These are phyloP conservation scores for Mortierella sp. DNA, from an alignment of 371 early-diverging fungal genomes.

Conservation along the genomic window DNA sequence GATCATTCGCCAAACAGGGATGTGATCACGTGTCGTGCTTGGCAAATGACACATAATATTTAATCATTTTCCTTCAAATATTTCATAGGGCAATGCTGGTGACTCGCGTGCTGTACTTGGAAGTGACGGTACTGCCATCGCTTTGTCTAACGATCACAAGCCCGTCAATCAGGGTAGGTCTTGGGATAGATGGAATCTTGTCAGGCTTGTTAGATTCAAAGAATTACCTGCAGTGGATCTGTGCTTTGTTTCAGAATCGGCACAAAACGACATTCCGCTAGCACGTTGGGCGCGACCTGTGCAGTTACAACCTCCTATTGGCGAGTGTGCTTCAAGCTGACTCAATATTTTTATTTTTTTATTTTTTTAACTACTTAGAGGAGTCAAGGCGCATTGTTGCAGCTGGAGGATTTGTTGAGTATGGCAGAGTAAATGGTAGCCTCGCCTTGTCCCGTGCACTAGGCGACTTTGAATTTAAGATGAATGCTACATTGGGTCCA, in stretches of 20 bases:
- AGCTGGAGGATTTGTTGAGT: slow-evolving; percentile 96
- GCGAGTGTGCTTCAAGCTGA: neutral
- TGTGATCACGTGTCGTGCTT: neutral
- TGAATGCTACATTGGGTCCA: slow-evolving; percentile 73
- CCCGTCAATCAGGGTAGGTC: slow-evolving; percentile 76
- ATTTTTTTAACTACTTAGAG: slow-evolving; percentile 34
- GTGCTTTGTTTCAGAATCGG: neutral
- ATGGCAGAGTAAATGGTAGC: slow-evolving; percentile 97
- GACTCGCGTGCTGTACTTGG: slow-evolving; percentile 94
- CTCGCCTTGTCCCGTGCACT: slow-evolving; percentile 96
- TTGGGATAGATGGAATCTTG: neutral
- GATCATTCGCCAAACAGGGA: neutral
- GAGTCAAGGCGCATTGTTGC: slow-evolving; percentile 86
- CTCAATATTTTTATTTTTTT: neutral
- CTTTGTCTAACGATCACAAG: slow-evolving; percentile 96
- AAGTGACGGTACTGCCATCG: slow-evolving; percentile 75
- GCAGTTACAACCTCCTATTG: too few species aligned
- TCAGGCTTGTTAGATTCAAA: too few species aligned
- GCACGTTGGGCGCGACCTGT: too few species aligned
- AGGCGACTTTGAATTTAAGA: slow-evolving; percentile 98
- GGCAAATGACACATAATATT: neutral
- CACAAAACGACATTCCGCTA: neutral
- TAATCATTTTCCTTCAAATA: neutral
- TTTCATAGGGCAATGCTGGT: slow-evolving; percentile 90
- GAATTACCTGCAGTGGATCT: neutral